Conservation (phyloP, 2,329 filamentous ascomycete genomes). For the Fusarium sp. region DNA sequence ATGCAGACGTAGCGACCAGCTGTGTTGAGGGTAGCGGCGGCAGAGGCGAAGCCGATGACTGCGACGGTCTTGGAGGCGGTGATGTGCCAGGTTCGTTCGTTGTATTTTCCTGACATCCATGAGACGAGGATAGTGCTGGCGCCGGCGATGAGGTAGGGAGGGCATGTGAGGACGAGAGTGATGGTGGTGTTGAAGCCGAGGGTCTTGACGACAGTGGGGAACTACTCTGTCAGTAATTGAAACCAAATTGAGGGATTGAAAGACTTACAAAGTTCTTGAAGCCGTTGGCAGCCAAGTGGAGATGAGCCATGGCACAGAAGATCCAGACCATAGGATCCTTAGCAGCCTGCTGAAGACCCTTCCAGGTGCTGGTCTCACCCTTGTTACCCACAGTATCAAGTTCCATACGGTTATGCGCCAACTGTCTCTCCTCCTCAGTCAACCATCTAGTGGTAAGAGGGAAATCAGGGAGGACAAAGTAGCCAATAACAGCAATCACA, state of each 20-base stretch:
- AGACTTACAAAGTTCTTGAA: constrained; percentile 50
- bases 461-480: constrained; percentile 48
- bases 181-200: constrained; percentile 43
- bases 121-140: constrained; percentile 37
- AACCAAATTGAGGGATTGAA: rapidly evolving
- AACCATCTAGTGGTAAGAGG: constrained; percentile 56
- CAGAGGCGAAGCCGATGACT: constrained; percentile 42
- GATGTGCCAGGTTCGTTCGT: constrained; percentile 60
- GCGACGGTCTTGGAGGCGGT: constrained; percentile 54
- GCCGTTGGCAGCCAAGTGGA: constrained; percentile 59
- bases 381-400: constrained; percentile 58
- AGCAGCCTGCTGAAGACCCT: constrained; percentile 56
- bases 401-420: constrained; percentile 54
- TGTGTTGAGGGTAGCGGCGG: constrained; percentile 39
- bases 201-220: constrained; percentile 44
- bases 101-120: constrained; percentile 55
- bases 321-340: constrained; percentile 60
- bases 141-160: constrained; percentile 57
- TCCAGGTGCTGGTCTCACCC: constrained; percentile 52
- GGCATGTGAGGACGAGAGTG: constrained; percentile 48
- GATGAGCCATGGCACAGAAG: constrained; percentile 60
- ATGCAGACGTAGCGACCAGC: constrained; percentile 45
- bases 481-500: constrained; percentile 41
- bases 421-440: constrained; percentile 55
- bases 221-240: constrained; percentile 1